Percentiles rank a stretch among this genome's conserved stretches.
Conservation (phyloP, 2,329 filamentous ascomycete species). For the Penicillium sp. region DNA sequence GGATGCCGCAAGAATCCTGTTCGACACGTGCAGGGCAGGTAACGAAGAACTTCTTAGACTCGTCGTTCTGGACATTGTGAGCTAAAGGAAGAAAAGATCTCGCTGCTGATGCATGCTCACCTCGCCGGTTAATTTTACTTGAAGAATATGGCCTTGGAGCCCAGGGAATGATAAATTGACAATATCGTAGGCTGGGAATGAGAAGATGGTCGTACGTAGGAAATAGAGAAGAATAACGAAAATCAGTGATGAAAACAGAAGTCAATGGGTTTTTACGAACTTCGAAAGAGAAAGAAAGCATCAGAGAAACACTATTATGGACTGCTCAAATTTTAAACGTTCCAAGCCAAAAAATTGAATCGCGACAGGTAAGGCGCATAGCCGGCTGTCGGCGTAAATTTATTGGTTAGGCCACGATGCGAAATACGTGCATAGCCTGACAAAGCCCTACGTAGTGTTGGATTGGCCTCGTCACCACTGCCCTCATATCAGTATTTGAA, state of each 20-base stretch:
- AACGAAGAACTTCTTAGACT: background rate
- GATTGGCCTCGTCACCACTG: too few relatives aligned
- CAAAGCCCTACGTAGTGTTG: too few relatives aligned
- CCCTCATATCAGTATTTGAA: too few relatives aligned
- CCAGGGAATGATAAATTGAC: constrained; percentile 1
- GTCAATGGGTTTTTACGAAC: background rate
- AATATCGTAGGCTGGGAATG: background rate
- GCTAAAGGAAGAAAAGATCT: background rate
- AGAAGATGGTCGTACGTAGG: background rate
- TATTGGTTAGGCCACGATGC: too few relatives aligned
- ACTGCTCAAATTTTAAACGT: too few relatives aligned
- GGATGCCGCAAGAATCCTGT: background rate
- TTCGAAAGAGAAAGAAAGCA: too few relatives aligned
- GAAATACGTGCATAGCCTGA: too few relatives aligned
- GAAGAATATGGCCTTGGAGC: constrained; percentile 1
- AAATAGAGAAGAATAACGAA: background rate
- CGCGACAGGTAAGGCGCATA: too few relatives aligned
- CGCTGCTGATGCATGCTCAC: background rate
- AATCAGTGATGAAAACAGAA: background rate
- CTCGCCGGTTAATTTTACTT: background rate
- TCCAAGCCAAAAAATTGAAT: too few relatives aligned
- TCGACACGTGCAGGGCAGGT: constrained; percentile 1
- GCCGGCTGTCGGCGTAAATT: too few relatives aligned
- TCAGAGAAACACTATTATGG: too few relatives aligned
- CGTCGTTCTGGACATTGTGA: background rate